Base-by-base conservation (phyloP, 2,329 filamentous ascomycete genomes). In the Fusarium irregulare region DNA sequence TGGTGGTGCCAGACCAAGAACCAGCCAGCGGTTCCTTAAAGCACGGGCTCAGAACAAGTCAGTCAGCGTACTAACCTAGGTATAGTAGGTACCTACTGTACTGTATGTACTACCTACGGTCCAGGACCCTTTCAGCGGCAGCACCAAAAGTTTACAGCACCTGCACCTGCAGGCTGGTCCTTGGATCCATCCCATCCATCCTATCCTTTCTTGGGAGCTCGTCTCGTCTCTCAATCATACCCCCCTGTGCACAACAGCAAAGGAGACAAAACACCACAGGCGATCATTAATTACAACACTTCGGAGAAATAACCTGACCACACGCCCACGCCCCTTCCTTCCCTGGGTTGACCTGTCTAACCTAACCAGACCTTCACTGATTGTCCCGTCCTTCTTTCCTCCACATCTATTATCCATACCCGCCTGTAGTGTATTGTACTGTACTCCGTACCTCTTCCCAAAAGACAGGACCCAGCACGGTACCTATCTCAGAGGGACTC, bases 271-370 rank as follows among this genome's bases (percentile, higher is more conserved):
- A 66, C 54, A 66, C 47, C 54, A 65, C 40, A 59, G 51, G 47
- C 65, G 60, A 73, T 71, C 70, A 60, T 50, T 72, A 62, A 74
- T 73, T 66, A 49, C 54, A 48, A 51, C n/a, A 51, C 48, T 55
- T 73, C 65, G 72, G 72, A 71, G 72, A 71, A 71, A 71, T 73
- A 70, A 62, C 55, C 59, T 56, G 58, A 70, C 56, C 25, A 61
- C 57, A 62, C 60, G 32, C 61, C 57, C 60, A 61, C 60, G 34
- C 61, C 57, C 63, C 53, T 46, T 60, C 61, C 61, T 46, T 60
- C 61, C 61, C 53, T 56, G 57, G 37, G 49, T 27, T 50, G 49
- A 53, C 41, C 42, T 56, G 37, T 57, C 28, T 53, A 55, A 55
- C 41, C 42, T 66, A 50, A 51, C 34, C 47, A 37, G 28, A 41